A percentile compares a stretch with the other conserved stretches of the same genome.
These are phyloP conservation scores for Phenoliferia sp. DNA, from an alignment of 1,284 basidiomycete genomes.

Conservation along the genomic window DNA sequence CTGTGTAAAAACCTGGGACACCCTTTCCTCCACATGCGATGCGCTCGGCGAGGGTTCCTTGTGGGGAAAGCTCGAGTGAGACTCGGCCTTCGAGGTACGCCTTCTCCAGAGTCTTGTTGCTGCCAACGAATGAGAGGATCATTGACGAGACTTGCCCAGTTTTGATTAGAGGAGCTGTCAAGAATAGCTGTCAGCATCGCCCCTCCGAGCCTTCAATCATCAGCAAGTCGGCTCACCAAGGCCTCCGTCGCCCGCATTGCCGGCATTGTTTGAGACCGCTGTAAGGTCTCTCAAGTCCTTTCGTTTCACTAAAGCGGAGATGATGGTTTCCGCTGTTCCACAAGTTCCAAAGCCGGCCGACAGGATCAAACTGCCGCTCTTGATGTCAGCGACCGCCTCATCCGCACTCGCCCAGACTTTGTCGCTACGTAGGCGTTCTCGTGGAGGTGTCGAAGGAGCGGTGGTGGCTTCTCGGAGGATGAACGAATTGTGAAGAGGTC, in stretches of 20 bases:
- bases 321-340: background rate
- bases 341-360: background rate
- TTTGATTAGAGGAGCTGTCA: background rate
- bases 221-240: background rate
- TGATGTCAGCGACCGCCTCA: background rate
- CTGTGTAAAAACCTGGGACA: background rate
- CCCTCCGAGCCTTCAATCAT: background rate
- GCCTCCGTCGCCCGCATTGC: background rate
- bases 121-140: conserved; percentile 1
- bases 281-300: background rate
- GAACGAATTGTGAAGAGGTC: background rate
- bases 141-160: background rate
- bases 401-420: conserved; percentile 1
- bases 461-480: background rate
- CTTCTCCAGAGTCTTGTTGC: background rate
- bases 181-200: background rate
- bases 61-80: conserved; percentile 1
- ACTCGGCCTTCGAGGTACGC: background rate
- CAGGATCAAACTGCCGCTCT: background rate
- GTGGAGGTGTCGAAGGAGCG: background rate
- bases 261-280: background rate
- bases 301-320: background rate
- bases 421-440: background rate
- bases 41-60: background rate
- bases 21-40: background rate